Percentiles rank a stretch among this genome's conserved stretches.
These are phyloP conservation scores for Quercus tomentella DNA, from an alignment of 331 rosid species.

Conservation along the genomic window DNA sequence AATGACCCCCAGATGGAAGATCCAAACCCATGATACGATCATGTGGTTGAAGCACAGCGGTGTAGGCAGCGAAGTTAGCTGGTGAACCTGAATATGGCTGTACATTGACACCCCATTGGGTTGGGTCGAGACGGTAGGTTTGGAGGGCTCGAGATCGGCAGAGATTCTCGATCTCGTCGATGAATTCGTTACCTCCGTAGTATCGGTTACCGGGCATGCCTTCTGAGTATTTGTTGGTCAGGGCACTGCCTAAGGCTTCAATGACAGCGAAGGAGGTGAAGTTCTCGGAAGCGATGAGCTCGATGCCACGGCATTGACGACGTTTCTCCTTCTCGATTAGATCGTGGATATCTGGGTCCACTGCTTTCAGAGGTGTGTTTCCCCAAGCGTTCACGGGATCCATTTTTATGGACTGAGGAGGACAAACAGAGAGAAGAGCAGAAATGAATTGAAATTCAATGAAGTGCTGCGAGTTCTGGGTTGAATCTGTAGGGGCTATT, in stretches of 20 bases:
- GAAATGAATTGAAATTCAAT: too few species aligned
- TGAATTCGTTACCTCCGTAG: slow-evolving; percentile 97
- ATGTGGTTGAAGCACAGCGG: slow-evolving; percentile 89
- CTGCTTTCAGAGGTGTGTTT: slow-evolving; percentile 52
- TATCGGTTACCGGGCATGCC: slow-evolving; percentile 96
- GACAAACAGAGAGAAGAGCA: not conserved
- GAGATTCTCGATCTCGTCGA: slow-evolving; percentile 87
- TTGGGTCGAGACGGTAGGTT: slow-evolving; percentile 60
- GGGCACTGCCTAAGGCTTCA: slow-evolving; percentile 85
- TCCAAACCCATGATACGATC: slow-evolving; percentile 98
- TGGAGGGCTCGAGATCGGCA: slow-evolving; percentile 85
- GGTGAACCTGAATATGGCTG: slow-evolving; percentile 99
- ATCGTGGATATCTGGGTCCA: slow-evolving; percentile 91
- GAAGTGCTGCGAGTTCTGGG: not conserved
- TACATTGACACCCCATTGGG: slow-evolving; percentile 90
- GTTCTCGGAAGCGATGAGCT: slow-evolving; percentile 94
- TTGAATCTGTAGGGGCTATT: not conserved
- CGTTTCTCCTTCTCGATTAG: slow-evolving; percentile 96
- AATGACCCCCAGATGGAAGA: slow-evolving; percentile 95
- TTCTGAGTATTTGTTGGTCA: slow-evolving; percentile 96
- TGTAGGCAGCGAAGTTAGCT: slow-evolving; percentile 97
- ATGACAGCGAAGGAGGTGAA: slow-evolving; percentile 99
- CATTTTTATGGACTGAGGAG: slow-evolving; percentile 25
- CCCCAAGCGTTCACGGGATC: slow-evolving; percentile 84
- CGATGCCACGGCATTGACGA: slow-evolving; percentile 95